Conservation (phyloP, 345 rosid species). For the Citrus maxima region DNA sequence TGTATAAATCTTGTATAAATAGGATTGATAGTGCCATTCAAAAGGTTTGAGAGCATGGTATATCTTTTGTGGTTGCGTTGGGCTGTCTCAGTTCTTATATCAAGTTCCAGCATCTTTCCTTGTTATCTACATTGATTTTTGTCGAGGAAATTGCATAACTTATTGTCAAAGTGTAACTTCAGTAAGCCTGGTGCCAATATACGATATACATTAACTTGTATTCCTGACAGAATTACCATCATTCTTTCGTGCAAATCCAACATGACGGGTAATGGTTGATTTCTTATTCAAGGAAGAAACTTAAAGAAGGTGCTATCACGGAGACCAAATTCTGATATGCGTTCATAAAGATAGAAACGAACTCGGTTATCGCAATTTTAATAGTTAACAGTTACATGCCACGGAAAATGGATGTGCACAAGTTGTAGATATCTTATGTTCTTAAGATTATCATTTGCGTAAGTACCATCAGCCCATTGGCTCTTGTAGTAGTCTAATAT, state of each 20-base stretch:
- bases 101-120: constrained; percentile 3
- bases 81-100: constrained; percentile 1
- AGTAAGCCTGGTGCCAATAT: background rate
- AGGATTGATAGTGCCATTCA: constrained; percentile 40
- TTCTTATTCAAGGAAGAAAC: no score
- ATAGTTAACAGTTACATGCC: background rate
- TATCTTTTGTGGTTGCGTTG: background rate
- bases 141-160: background rate
- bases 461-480: background rate
- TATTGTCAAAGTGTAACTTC: background rate
- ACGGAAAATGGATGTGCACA: background rate
- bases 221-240: background rate
- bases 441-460: background rate
- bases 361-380: background rate
- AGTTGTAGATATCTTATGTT: background rate
- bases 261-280: background rate
- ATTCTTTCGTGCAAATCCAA: background rate
- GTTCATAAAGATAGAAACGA: background rate
- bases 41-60: background rate
- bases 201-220: background rate
- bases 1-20: constrained; percentile 46
- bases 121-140: background rate
- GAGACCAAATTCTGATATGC: background rate
- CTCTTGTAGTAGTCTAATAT: background rate
- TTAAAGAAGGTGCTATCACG: background rate